These are phyloP conservation scores for Plenodomus biglobosus DNA, from an alignment of 2,329 filamentous ascomycete species.

Conservation along the genomic window DNA sequence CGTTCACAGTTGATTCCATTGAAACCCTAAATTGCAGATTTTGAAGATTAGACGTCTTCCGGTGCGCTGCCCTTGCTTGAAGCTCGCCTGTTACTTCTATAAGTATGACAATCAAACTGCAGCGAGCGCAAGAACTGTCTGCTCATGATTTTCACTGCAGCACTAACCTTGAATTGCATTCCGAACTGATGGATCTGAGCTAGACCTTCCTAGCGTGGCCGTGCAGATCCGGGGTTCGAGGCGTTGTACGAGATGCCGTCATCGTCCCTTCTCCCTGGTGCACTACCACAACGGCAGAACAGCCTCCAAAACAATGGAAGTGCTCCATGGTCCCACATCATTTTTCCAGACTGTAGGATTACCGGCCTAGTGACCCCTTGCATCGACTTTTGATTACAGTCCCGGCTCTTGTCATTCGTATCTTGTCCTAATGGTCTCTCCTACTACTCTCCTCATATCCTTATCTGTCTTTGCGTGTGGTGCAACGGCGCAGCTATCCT, in stretches of 20 bases:
- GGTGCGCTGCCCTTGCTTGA: not conserved
- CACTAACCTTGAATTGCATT: not conserved
- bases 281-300: not conserved
- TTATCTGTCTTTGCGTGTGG: slow-evolving; percentile 9
- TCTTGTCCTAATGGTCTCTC: slow-evolving; percentile 15
- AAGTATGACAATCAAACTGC: too few species aligned
- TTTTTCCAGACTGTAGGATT: not conserved
- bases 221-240: slow-evolving; percentile 15
- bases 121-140: not conserved
- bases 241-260: slow-evolving; percentile 19
- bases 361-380: slow-evolving; percentile 1
- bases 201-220: slow-evolving; percentile 9
- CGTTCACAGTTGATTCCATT: too few species aligned
- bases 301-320: not conserved
- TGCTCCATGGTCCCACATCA: too few species aligned
- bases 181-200: slow-evolving; percentile 3
- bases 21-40: too few species aligned
- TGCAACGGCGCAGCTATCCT: slow-evolving; percentile 17
- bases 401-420: not conserved
- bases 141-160: not conserved
- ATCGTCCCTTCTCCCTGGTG: slow-evolving; percentile 14
- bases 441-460: slow-evolving; percentile 6
- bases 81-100: not conserved
- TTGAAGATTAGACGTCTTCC: not conserved
- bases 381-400: slow-evolving; percentile 3